Evolutionary conservation across 306 rosid genomes (phyloP), one percentile per base, ranked within the genome.

Genomic region (Rosa rugosa): DNA sequence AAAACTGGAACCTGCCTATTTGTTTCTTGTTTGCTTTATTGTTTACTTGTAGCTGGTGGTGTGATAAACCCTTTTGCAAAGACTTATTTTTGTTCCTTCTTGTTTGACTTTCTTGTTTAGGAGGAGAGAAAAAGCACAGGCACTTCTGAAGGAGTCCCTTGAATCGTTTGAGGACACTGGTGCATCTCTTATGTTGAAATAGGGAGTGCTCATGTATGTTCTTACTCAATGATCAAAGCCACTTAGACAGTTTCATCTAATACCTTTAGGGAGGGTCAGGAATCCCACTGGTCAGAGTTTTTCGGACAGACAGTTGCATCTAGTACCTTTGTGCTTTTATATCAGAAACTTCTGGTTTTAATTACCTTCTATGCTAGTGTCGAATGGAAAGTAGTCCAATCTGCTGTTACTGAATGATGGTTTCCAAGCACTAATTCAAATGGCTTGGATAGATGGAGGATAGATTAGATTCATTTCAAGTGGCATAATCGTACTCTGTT

Each of bases 41-140:
- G 27, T 27, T 27, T 27, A 27, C 27, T 27, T 27, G 0, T 27
- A 27, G 27, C 27, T 27, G 27, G 27, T 27, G 27, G 27, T 27
- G 27, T 27, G 27, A 27, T 27, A 27, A 27, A 27, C 27, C 27
- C 1, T 27, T 27, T 27, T 27, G 27, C 27, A 27, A 27, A 27
- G 27, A 27, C 27, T 27, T 27, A 27, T 27, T 27, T 27, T 27
- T 27, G 27, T 27, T 27, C 27, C 27, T 27, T 27, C 27, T 27
- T 59, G 23, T 25, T 45, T 23, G 17, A 13, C 72, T 67, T 76
- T 57, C 77, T 59, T 72, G 80, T 62, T 14, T 78, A 94, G 99
- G 84, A 92, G 99, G 83, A 92, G 97, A 87, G 94, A 2, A 27
- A 87, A 92, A 79, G 97, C 99, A 8, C 90, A 84, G 63, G 81